Percentiles rank a stretch among this genome's conserved stretches.
phyloP scores from a whole-genome alignment of 2,329 filamentous ascomycete genomes.

The Botryotinia calthae region DNA sequence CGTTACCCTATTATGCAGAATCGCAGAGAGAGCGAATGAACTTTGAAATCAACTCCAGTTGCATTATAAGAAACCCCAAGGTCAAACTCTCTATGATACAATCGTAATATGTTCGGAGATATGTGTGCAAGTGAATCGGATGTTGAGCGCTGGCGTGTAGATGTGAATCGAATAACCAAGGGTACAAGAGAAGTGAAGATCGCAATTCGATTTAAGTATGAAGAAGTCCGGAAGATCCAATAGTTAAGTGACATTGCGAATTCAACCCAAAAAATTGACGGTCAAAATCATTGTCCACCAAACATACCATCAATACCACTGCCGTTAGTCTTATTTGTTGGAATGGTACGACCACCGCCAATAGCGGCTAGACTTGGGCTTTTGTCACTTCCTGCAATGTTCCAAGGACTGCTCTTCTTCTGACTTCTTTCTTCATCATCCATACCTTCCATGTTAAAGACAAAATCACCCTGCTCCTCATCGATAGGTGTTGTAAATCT shows the following conservation, averaged over 20 bases:
- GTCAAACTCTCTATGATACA: constrained; percentile 20
- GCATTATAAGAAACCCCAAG: constrained; percentile 7
- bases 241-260: neutral
- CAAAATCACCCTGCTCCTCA: constrained; percentile 61
- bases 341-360: constrained; percentile 24
- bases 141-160: neutral
- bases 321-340: constrained; percentile 10
- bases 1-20: constrained; percentile 21
- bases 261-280: neutral
- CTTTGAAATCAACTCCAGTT: constrained; percentile 11
- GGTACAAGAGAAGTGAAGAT: constrained; percentile 8
- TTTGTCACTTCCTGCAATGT: constrained; percentile 28
- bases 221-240: constrained; percentile 5
- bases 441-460: constrained; percentile 67
- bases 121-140: constrained; percentile 10
- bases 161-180: constrained; percentile 8
- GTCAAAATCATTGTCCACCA: constrained; percentile 21
- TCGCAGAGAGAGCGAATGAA: constrained; percentile 15
- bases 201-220: constrained; percentile 4
- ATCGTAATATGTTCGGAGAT: constrained; percentile 15
- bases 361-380: constrained; percentile 31
- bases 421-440: constrained; percentile 55
- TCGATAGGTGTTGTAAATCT: constrained; percentile 64
- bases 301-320: constrained; percentile 28
- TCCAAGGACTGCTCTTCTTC: constrained; percentile 38